phyloP scores from a whole-genome alignment of 2,329 filamentous ascomycete species.

The Helotiales sp. region DNA sequence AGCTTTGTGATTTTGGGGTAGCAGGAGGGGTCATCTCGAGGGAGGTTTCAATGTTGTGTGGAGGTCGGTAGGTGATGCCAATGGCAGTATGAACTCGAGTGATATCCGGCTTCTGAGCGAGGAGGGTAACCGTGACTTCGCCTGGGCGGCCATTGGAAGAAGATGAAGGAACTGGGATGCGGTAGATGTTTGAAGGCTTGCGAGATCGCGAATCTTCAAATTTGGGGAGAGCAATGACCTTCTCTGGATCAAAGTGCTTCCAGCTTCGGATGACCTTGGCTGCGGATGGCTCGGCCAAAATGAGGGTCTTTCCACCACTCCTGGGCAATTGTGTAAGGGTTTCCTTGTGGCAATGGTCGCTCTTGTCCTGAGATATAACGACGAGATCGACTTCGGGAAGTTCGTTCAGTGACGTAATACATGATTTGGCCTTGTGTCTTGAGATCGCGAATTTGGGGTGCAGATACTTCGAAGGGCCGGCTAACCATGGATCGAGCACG shows the following conservation, averaged over 20 bases:
- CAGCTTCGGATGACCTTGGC: conserved; percentile 69
- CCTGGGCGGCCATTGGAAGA: conserved; percentile 59
- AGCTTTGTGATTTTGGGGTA: conserved; percentile 9
- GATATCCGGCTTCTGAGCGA: conserved; percentile 64
- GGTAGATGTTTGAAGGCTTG: conserved; percentile 40
- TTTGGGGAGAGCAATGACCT: conserved; percentile 51
- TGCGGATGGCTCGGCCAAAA: conserved; percentile 68
- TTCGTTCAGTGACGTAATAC: conserved; percentile 60
- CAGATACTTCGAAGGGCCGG: conserved; percentile 63
- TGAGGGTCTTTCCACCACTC: conserved; percentile 59
- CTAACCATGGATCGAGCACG: conserved; percentile 74
- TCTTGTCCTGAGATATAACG: conserved; percentile 64
- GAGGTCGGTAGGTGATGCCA: conserved; percentile 68
- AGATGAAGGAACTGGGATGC: conserved; percentile 59
- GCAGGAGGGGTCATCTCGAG: conserved; percentile 16
- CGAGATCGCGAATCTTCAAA: conserved; percentile 50
- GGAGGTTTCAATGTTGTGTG: conserved; percentile 1
- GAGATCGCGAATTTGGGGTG: conserved; percentile 66
- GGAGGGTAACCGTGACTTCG: conserved; percentile 73
- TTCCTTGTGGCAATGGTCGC: conserved; percentile 72
- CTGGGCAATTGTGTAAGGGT: conserved; percentile 68
- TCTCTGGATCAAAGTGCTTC: conserved; percentile 67
- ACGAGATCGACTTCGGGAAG: conserved; percentile 60
- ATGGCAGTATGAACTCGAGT: conserved; percentile 69
- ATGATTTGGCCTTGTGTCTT: conserved; percentile 58